Percentiles rank a stretch among this genome's conserved stretches.
phyloP scores from a whole-genome alignment of 805 yeast species.

The Pichia nanzhaoensis region DNA sequence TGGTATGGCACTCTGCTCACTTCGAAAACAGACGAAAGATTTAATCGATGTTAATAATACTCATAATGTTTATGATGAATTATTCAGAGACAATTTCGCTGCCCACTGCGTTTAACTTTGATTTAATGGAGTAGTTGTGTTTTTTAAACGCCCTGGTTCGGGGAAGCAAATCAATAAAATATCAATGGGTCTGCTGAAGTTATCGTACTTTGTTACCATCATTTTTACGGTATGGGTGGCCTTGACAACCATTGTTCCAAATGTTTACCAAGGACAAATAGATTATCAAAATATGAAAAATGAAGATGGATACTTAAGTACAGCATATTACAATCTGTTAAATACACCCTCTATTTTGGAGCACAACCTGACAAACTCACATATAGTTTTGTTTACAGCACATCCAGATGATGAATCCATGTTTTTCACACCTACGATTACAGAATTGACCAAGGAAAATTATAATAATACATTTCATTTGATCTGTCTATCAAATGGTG shows the following conservation, averaged over 20 bases:
- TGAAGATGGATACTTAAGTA: constrained; percentile 17
- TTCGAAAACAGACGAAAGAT: no score
- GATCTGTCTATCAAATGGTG: constrained; percentile 72
- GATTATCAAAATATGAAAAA: constrained; percentile 2
- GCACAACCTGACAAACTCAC: constrained; percentile 18
- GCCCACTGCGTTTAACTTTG: no score
- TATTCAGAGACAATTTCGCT: not conserved
- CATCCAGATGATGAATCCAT: constrained; percentile 99
- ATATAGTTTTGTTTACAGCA: constrained; percentile 49
- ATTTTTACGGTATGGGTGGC: constrained; percentile 10
- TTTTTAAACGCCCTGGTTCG: no score
- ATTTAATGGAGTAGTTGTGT: no score
- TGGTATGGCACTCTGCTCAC: no score
- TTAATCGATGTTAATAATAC: no score
- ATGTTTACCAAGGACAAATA: not conserved
- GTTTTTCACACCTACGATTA: constrained; percentile 84
- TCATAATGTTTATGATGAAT: no score
- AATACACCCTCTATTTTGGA: constrained; percentile 18
- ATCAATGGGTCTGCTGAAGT: constrained; percentile 4
- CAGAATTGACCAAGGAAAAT: constrained; percentile 41
- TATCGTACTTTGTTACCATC: not conserved
- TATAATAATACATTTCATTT: constrained; percentile 48
- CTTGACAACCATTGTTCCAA: constrained; percentile 12
- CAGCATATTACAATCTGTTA: constrained; percentile 18
- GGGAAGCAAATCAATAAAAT: no score